phyloP scores from a whole-genome alignment of 306 rosid genomes.

The Adenanthera pavonina region DNA sequence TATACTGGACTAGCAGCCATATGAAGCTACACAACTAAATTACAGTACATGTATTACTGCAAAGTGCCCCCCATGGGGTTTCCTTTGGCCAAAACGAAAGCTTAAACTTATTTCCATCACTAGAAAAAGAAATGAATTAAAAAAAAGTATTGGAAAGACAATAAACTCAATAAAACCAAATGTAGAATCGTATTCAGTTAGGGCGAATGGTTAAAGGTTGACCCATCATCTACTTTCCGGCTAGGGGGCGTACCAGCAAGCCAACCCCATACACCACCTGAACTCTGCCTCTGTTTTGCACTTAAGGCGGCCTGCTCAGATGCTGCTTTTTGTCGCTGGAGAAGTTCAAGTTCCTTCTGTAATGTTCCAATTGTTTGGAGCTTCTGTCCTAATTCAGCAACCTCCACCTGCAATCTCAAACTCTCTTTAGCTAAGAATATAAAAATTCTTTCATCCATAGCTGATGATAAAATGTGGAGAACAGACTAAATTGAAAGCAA shows the following conservation, averaged over 20 bases:
- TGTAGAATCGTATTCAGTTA: constrained; percentile 44
- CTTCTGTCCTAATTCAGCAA: constrained; percentile 88
- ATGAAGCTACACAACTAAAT: constrained; percentile 50
- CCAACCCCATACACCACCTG: constrained; percentile 95
- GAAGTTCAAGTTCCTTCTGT: constrained; percentile 89
- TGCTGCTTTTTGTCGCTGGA: constrained; percentile 86
- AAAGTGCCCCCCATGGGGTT: constrained; percentile 44
- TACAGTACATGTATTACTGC: constrained; percentile 51
- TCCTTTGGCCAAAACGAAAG: constrained; percentile 49
- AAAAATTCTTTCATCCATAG: neutral
- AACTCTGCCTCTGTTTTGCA: constrained; percentile 70
- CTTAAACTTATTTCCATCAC: constrained; percentile 57
- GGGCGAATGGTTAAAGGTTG: constrained; percentile 30
- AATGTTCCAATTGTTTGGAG: constrained; percentile 81
- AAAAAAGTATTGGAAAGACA: constrained; percentile 40
- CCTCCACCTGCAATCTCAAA: constrained; percentile 70
- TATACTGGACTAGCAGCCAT: constrained; percentile 42
- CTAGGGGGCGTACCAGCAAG: constrained; percentile 70
- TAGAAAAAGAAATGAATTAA: constrained; percentile 45
- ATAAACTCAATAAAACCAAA: constrained; percentile 45
- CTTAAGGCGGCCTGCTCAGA: constrained; percentile 81
- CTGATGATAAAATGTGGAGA: neutral
- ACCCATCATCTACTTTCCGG: constrained; percentile 51
- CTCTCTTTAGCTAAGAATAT: constrained; percentile 7
- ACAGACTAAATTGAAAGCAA: constrained; percentile 3